Percentiles rank a stretch among this genome's conserved stretches.
phyloP scores from a whole-genome alignment of 2,329 filamentous ascomycete genomes.

The Alternaria rosae region DNA sequence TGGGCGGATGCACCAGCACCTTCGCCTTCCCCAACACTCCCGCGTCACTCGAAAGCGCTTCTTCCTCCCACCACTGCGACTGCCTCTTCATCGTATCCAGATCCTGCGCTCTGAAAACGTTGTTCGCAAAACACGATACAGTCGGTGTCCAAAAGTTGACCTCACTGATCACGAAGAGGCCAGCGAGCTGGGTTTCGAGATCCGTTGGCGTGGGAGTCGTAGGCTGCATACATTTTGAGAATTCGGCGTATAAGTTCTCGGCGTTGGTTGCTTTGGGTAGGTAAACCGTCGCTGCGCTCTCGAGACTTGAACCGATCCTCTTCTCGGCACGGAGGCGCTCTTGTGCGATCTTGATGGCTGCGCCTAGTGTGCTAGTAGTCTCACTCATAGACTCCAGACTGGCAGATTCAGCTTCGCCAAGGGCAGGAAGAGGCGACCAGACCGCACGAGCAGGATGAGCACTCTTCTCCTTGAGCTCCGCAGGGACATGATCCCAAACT shows the following conservation, averaged over 20 bases:
- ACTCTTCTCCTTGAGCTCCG: conserved; percentile 60
- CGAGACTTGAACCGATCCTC: conserved; percentile 79
- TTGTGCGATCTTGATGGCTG: conserved; percentile 75
- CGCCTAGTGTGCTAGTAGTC: conserved; percentile 60
- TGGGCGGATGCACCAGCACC: conserved; percentile 54
- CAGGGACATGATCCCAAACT: conserved; percentile 79
- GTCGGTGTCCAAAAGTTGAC: conserved; percentile 24
- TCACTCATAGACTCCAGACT: conserved; percentile 38
- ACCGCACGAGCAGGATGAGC: conserved; percentile 35
- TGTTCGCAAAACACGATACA: not conserved
- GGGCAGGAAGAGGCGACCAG: conserved; percentile 32
- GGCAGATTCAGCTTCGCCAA: conserved; percentile 11
- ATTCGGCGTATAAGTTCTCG: not conserved
- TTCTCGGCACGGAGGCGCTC: conserved; percentile 77
- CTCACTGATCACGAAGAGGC: conserved; percentile 54
- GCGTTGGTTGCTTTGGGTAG: not conserved
- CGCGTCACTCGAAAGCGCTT: not conserved
- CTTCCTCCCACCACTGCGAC: conserved; percentile 18
- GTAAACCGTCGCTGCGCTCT: conserved; percentile 69
- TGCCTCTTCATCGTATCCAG: conserved; percentile 12
- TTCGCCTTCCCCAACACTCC: conserved; percentile 25
- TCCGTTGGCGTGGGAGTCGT: not conserved
- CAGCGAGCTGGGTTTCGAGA: conserved; percentile 44
- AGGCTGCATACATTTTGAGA: conserved; percentile 12
- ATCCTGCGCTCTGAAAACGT: not conserved